Evolutionary conservation across 305 asterid species (phyloP), one percentile per base, ranked within the genome.

Genomic region (Rubia tinctorum): DNA sequence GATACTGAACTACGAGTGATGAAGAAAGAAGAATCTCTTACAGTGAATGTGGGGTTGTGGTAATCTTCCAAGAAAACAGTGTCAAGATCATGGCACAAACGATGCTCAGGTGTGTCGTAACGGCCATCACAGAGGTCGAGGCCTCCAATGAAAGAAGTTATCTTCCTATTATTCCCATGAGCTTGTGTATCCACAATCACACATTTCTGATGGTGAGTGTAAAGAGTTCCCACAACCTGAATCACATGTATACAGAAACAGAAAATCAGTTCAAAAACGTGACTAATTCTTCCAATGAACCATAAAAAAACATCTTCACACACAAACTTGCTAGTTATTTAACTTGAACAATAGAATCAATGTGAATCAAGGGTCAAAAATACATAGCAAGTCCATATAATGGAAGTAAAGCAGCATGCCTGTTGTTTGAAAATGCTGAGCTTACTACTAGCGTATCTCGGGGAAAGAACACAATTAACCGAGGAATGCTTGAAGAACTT

Each of bases 391-490:
- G 27, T 34, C 40, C 60, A 71, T 82, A 73, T 37, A 73, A 64
- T 63, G 80, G 82, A 74, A 71, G 44, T 0, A 80, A 86, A 83
- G 75, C 89, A 60, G 75, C 89, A 60, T 86, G 87, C 97, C 91
- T 95, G 99, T 77, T 95, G 99, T 84, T 90, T 95, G 90, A 95
- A 87, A 83, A 95, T 85, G 94, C 99, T 95, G 71, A 95, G 98
- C 82, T 92, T 95, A 67, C 81, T 90, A 85, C 99, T 95, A 1
- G 90, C 96, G n/a, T 95, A 95, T 17, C 99, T 96, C 73, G 99
- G 99, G 75, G 99, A 79, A 49, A 95, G 82, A 80, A 92, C 94
- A 65, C 99, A 95, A 2, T 88, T 84, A 13, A 95, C 99, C 3
- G 98, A 90, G 18, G 99, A 92, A 80, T 88, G 97, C 88, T 87